Conservation (phyloP, 768 basidiomycete species). For the Trametes maxima region DNA sequence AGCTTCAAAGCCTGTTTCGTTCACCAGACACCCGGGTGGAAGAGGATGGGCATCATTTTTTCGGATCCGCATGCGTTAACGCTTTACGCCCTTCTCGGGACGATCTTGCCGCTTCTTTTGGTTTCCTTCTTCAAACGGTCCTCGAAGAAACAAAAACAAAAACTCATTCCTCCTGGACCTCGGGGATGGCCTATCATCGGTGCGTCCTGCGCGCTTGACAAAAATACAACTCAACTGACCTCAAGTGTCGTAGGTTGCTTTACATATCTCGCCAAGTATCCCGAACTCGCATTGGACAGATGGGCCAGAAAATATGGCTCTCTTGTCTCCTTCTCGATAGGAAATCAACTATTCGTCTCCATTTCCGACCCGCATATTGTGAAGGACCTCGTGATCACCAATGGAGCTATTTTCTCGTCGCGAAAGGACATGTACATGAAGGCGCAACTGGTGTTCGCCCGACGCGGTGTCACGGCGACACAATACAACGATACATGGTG, state of each 20-base stretch:
- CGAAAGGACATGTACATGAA: conserved; percentile 51
- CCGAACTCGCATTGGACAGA: not conserved
- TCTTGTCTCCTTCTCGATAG: conserved; percentile 48
- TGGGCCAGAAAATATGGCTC: conserved; percentile 43
- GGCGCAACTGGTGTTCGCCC: conserved; percentile 45
- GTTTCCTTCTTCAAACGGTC: no score
- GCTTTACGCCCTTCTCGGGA: no score
- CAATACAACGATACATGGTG: conserved; percentile 48
- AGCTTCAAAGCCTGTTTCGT: no score
- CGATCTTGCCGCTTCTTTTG: no score
- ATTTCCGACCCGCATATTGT: conserved; percentile 48
- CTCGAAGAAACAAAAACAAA: no score
- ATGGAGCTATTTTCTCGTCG: conserved; percentile 49
- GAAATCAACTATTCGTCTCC: conserved; percentile 50
- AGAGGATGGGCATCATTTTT: no score
- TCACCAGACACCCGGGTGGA: no score
- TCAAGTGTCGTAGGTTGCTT: not conserved
- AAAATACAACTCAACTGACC: no score
- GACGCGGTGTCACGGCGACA: conserved; percentile 47
- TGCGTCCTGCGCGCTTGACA: no score
- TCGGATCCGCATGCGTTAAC: no score
- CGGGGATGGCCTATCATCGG: no score
- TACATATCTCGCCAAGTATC: not conserved
- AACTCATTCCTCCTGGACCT: no score
- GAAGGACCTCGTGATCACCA: conserved; percentile 47